Conservation (phyloP, 2,329 filamentous ascomycete species). For the Penicillium sp. region DNA sequence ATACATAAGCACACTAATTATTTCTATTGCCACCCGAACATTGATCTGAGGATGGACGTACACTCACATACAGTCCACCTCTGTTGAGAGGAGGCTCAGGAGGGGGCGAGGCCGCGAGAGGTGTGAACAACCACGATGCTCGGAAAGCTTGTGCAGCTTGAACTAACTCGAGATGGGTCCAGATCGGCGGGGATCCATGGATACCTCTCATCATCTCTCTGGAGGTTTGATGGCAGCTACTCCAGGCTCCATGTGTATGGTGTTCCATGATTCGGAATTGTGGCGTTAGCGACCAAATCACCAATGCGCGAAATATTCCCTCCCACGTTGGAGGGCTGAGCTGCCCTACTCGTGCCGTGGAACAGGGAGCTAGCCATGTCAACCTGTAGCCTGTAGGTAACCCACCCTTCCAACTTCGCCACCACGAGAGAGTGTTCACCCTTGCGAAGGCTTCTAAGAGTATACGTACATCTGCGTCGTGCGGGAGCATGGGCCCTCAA, state of each 20-base stretch:
- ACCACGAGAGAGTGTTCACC: neutral
- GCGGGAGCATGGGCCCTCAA: neutral
- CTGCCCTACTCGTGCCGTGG: neutral
- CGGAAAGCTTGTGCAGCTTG: neutral
- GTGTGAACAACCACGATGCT: neutral
- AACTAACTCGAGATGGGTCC: neutral
- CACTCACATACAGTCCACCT: no score
- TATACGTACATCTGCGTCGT: neutral
- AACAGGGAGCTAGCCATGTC: neutral
- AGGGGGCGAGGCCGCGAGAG: no score
- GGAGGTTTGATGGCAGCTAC: neutral
- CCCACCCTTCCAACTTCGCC: neutral
- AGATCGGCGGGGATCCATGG: neutral
- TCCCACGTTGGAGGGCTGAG: neutral
- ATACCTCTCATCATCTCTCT: neutral
- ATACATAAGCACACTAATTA: constrained; percentile 1
- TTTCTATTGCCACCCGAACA: neutral
- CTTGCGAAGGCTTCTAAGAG: neutral
- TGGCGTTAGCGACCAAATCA: neutral
- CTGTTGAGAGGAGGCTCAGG: neutral
- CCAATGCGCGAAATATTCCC: neutral
- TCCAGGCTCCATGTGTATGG: no score
- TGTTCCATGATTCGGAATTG: neutral
- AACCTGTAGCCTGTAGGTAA: neutral
- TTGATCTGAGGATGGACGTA: neutral